These are phyloP conservation scores for Nemania diffusa DNA, from an alignment of 2,329 filamentous ascomycete genomes.

Conservation along the genomic window DNA sequence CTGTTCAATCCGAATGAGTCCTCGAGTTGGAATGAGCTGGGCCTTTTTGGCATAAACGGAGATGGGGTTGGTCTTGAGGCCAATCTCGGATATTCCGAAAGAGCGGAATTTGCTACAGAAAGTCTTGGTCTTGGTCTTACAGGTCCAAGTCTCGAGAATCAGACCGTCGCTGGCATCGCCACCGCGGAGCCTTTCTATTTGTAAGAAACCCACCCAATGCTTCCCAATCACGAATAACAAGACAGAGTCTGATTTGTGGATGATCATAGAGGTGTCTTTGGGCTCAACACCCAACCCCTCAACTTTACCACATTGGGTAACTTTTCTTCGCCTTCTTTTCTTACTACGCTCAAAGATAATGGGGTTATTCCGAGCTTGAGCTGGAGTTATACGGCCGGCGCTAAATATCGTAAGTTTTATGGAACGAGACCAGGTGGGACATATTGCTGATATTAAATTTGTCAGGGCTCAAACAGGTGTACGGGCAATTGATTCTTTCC, in stretches of 20 bases:
- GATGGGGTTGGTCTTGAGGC: slow-evolving; percentile 52
- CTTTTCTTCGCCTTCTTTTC: slow-evolving; percentile 50
- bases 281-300: slow-evolving; percentile 52
- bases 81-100: slow-evolving; percentile 51
- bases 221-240: neutral
- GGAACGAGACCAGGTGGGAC: neutral
- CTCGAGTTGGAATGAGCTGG: slow-evolving; percentile 50
- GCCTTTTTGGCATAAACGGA: slow-evolving; percentile 51
- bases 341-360: slow-evolving; percentile 52
- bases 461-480: slow-evolving; percentile 51
- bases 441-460: slow-evolving; percentile 11
- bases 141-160: slow-evolving; percentile 49
- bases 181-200: slow-evolving; percentile 52
- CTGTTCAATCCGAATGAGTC: slow-evolving; percentile 51
- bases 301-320: slow-evolving; percentile 54
- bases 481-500: slow-evolving; percentile 54
- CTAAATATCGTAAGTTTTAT: slow-evolving; percentile 51
- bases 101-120: slow-evolving; percentile 46
- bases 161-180: slow-evolving; percentile 50
- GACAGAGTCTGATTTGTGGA: slow-evolving; percentile 25
- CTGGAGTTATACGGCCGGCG: slow-evolving; percentile 57
- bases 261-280: slow-evolving; percentile 51
- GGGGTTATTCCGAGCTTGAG: slow-evolving; percentile 54
- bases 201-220: slow-evolving; percentile 41
- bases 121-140: slow-evolving; percentile 47